Base-by-base conservation (phyloP, 169 alveolate genomes). In the Babesia divergens region DNA sequence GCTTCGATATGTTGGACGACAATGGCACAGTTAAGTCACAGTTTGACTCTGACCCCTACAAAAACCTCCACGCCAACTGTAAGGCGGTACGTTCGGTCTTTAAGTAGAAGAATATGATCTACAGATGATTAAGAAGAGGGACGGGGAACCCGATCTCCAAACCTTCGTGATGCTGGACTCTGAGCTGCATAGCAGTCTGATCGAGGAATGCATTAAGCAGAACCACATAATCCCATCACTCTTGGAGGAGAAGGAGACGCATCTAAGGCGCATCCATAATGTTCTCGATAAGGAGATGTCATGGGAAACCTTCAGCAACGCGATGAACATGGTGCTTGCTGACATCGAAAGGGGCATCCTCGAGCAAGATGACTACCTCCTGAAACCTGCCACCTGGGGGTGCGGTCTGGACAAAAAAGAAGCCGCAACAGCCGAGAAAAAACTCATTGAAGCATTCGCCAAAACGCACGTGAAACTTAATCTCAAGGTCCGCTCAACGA, bases 151-250 rank as follows among this genome's bases (percentile, higher is more conserved):
- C 8, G 65, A 50, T n/a, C 53, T 80, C 22, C 84, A 80, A 34
- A 65, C 84, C 34, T 70, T 65, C 55, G 65, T 71, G 16, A 80
- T 80, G 88, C 38, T 80, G n/a, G 88, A 80, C 49, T 26, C 88
- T 20, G 88, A 80, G 51, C 50, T 62, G 22, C 83, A 80, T 24
- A 18, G 71, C 29, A 54, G 40, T 0, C 51, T 80, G 28, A 68
- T 80, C 44, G 59, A 64, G 47, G 29, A 14, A 37, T 66, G 76
- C 34, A 49, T 80, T 7, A 18, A 59, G 13, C 74, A 69, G 34
- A 69, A 65, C 16, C 88, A 80, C 54, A 20, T 80, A 7, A 65
- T 80, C 18, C 88, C 88, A 18, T 64, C 81, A 3, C 40, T 69
- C 29, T 43, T 80, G 34, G 74, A 77, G 54, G 82, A 69, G 18